Conservation (phyloP, 257 asterid genomes). For the Solanum chmielewskii region DNA sequence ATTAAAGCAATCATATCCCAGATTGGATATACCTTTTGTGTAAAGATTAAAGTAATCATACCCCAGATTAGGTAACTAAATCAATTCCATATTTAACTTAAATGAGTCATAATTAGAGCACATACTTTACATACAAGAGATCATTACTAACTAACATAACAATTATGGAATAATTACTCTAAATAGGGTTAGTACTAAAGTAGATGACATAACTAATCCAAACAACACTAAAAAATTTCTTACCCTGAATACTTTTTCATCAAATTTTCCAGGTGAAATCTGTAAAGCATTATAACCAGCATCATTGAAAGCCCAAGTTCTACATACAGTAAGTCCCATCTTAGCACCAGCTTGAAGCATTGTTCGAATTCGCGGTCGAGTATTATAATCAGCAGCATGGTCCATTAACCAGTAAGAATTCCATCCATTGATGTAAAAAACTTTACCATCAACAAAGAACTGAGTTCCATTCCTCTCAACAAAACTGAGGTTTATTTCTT, state of each 20-base stretch:
- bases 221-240: slow-evolving; percentile 6
- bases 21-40: neutral
- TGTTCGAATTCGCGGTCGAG: slow-evolving; percentile 46
- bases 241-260: slow-evolving; percentile 84
- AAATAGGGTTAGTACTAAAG: neutral
- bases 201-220: neutral
- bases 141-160: neutral
- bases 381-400: slow-evolving; percentile 67
- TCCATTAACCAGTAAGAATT: slow-evolving; percentile 99
- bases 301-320: slow-evolving; percentile 99
- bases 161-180: neutral
- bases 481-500: slow-evolving; percentile 45
- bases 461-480: slow-evolving; percentile 97
- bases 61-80: neutral
- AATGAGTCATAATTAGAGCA: neutral
- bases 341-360: slow-evolving; percentile 77
- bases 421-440: slow-evolving; percentile 92
- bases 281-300: slow-evolving; percentile 93
- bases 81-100: neutral
- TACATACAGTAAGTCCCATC: slow-evolving; percentile 95
- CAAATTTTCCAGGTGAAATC: slow-evolving; percentile 76
- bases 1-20: neutral
- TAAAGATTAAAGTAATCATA: neutral
- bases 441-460: slow-evolving; percentile 75
- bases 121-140: neutral